Evolutionary conservation across 345 rosid species (phyloP), one percentile per base, ranked within the genome.

Genomic region (Citrus australasica): DNA sequence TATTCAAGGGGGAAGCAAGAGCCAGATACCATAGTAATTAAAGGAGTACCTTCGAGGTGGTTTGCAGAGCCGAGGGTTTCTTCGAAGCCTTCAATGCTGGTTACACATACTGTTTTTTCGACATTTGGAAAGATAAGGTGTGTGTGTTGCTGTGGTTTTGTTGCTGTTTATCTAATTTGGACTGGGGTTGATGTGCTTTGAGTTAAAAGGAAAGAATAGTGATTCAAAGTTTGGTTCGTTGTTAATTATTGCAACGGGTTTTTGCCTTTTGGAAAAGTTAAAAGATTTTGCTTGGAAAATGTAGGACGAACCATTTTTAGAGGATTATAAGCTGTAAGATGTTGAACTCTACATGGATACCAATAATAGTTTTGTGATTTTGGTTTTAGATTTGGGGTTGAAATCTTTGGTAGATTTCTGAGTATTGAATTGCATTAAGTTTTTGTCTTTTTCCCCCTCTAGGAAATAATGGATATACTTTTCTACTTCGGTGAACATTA

Each of bases 51-150:
- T 3, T 95, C 98, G 2, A 85, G 99, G 83, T 93, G 99, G 99
- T 92, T 95, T 56, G 93, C 98, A 0, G 98, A 95, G 91, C 93
- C 98, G 1, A 88, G 94, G 67, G 99, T 95, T 33, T 95, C 99
- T 2, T 95, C 97, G 0, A 95, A 95, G 86, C 98, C 98, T 72
- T 95, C 99, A 0, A 85, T 90, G 94, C 78, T 93, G 88, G 96
- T 92, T 76, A 94, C 98, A 0, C 99, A 93, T 86, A 90, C 96
- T 40, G 87, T 92, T 76, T 92, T 95, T 78, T 93, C 98, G 9
- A 76, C 88, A 67, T 93, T 93, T 79, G 99, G 98, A 77, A 91
- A 91, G 81, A 88, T 95, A 77, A 93, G 96, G 98, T 93, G 51
- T 68, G 27, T n/a, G 59, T 9, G 64, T 35, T 11, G 59, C 64